Evolutionary conservation across 2,329 filamentous ascomycete genomes (phyloP), one percentile per base, ranked within the genome.

Genomic region (Botrytis byssoidea): DNA sequence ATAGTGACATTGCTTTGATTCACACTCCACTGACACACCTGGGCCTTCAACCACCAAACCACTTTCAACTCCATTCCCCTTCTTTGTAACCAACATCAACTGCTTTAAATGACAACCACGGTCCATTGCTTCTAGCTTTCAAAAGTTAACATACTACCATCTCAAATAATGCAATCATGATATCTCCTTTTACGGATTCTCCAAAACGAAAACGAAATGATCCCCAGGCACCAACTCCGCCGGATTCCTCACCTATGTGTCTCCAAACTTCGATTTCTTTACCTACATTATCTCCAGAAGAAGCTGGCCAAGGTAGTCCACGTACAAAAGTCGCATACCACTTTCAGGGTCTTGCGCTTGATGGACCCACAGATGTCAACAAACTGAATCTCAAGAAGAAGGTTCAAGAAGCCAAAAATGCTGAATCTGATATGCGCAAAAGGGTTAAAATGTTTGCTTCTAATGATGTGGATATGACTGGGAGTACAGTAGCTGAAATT

Each of bases 251-350:
- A 32, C 72, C 72, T 18, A 59, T 59, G 40, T 59, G n/a, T 37
- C 42, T 73, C 22, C 40, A 73, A 25, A 73, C 66, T 10, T 57
- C 72, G 42, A 73, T 73, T 37, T 3, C 44, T 63, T 70, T 55
- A 67, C 55, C 75, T 42, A 60, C 74, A 14, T 72, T 75, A 51
- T 70, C 70, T 32, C 48, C 51, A 20, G 57, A 35, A 29, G 68
- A 71, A 14, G 29, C 32, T 32, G 60, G 65, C 12, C 63, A 70
- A 32, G 75, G 76, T 2, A 79, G 78, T 71, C 80, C 80, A 29
- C 75, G 79, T 14, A 78, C 79, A 32, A 80, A 78, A 71, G 79
- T 81, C 6, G 78, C 80, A 32, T 78, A 79, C 68, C 76, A 78
- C 57, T 79, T 81, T 48, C 78, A 80, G 74, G 79, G 76, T 14